A percentile compares a stretch with the other conserved stretches of the same genome.
These are phyloP conservation scores for Marasmius fiardii DNA, from an alignment of 1,284 basidiomycete genomes.

Conservation along the genomic window DNA sequence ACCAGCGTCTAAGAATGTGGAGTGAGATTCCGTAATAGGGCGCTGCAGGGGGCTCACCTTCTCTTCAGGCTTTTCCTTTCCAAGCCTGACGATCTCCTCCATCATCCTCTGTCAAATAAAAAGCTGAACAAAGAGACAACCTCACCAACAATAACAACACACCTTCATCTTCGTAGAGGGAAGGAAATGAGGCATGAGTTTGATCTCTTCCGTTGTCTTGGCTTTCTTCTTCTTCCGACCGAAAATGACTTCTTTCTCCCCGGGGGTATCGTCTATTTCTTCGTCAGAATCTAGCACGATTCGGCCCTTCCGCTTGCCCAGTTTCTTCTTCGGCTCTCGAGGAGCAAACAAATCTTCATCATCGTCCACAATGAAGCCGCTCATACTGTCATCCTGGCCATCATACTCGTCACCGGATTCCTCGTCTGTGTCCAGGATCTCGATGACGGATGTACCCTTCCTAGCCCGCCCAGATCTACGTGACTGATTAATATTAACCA, in stretches of 20 bases:
- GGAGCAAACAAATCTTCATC: conserved; percentile 45
- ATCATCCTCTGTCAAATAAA: conserved; percentile 49
- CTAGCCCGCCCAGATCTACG: conserved; percentile 23
- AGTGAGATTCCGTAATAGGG: not conserved
- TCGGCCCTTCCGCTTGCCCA: conserved; percentile 26
- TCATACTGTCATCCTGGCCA: conserved; percentile 34
- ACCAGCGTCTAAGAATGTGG: conserved; percentile 40
- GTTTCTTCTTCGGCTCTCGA: conserved; percentile 32
- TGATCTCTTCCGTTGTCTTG: conserved; percentile 28
- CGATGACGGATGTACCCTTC: not conserved
- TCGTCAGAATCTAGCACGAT: conserved; percentile 47
- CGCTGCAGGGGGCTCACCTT: conserved; percentile 36
- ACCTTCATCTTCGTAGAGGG: conserved; percentile 68
- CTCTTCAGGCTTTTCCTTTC: conserved; percentile 47
- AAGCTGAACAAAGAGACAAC: not conserved
- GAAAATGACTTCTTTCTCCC: conserved; percentile 39
- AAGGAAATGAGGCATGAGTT: conserved; percentile 45
- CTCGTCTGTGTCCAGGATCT: conserved; percentile 18
- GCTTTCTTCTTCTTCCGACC: conserved; percentile 29
- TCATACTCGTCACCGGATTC: conserved; percentile 24
- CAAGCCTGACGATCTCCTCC: conserved; percentile 37
- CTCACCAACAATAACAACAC: conserved; percentile 14
- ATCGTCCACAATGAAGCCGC: conserved; percentile 54
- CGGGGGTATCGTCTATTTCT: conserved; percentile 32
- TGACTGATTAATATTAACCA: conserved; percentile 5